Conservation (phyloP, 768 basidiomycete genomes). For the Cystofilobasidium macerans region DNA sequence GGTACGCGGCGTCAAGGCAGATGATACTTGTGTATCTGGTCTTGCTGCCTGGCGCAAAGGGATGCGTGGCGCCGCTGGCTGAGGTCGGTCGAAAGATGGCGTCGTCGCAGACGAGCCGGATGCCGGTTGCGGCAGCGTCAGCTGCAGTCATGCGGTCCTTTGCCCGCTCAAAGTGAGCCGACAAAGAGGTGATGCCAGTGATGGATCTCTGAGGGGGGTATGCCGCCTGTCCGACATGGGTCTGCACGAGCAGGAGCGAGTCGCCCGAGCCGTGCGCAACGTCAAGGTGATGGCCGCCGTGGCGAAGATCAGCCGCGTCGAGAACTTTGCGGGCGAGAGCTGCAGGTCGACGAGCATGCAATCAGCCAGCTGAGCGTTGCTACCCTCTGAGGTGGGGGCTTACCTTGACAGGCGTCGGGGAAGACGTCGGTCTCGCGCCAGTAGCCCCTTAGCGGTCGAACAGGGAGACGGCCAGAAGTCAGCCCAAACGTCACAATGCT, state of each 20-base stretch:
- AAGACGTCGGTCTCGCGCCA: slow-evolving; percentile 45
- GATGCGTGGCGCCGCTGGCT: slow-evolving; percentile 22
- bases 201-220: slow-evolving; percentile 46
- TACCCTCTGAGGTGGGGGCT: too few species aligned
- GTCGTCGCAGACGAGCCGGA: slow-evolving; percentile 18
- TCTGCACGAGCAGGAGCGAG: slow-evolving; percentile 40
- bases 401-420: slow-evolving; percentile 54
- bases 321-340: slow-evolving; percentile 49
- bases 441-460: slow-evolving; percentile 16
- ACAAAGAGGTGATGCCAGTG: slow-evolving; percentile 52
- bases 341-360: slow-evolving; percentile 27
- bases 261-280: slow-evolving; percentile 61
- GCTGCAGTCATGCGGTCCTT: slow-evolving; percentile 35
- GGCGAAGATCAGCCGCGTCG: slow-evolving; percentile 41
- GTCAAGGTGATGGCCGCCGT: slow-evolving; percentile 49
- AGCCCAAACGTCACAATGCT: neutral
- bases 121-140: neutral
- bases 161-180: slow-evolving; percentile 45
- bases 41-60: neutral
- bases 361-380: too few species aligned
- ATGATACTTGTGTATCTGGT: slow-evolving; percentile 45
- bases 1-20: slow-evolving; percentile 60
- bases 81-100: slow-evolving; percentile 25
- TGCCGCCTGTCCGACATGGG: slow-evolving; percentile 32
- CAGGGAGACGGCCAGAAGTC: neutral